Conservation (phyloP, 2,329 filamentous ascomycete species). For the Xylaria sp. region DNA sequence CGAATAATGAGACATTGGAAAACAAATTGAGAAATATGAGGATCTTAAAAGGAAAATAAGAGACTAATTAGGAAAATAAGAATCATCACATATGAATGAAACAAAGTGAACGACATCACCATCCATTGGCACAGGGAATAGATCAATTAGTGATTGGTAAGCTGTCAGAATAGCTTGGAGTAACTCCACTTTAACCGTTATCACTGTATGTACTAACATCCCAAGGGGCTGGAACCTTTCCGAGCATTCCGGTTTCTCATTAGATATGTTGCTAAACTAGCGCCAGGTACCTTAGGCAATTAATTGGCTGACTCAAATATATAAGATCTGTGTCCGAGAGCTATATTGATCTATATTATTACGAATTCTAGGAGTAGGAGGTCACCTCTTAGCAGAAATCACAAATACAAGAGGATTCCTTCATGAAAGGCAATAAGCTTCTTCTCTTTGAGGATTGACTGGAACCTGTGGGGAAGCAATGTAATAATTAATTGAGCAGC, state of each 20-base stretch:
- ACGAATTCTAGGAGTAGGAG: background rate
- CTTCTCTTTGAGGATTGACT: background rate
- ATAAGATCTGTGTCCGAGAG: background rate
- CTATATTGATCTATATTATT: no score
- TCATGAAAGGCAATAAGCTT: background rate
- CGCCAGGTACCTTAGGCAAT: background rate
- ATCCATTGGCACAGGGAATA: background rate
- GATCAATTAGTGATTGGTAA: constrained; percentile 22
- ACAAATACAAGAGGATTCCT: background rate
- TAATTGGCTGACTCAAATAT: background rate
- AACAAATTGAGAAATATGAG: background rate
- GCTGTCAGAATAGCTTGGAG: background rate
- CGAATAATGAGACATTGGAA: background rate
- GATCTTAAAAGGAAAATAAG: background rate
- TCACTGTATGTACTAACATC: constrained; percentile 22
- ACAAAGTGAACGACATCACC: background rate
- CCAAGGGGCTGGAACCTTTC: constrained; percentile 30
- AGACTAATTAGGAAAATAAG: background rate
- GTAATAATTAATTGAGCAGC: constrained; percentile 30
- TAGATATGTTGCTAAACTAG: background rate
- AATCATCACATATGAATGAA: background rate
- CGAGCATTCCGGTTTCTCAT: constrained; percentile 19
- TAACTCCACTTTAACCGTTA: background rate
- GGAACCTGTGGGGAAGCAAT: background rate
- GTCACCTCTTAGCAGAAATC: background rate